Conservation (phyloP, 2,329 filamentous ascomycete genomes). For the Leptographium flavum region DNA sequence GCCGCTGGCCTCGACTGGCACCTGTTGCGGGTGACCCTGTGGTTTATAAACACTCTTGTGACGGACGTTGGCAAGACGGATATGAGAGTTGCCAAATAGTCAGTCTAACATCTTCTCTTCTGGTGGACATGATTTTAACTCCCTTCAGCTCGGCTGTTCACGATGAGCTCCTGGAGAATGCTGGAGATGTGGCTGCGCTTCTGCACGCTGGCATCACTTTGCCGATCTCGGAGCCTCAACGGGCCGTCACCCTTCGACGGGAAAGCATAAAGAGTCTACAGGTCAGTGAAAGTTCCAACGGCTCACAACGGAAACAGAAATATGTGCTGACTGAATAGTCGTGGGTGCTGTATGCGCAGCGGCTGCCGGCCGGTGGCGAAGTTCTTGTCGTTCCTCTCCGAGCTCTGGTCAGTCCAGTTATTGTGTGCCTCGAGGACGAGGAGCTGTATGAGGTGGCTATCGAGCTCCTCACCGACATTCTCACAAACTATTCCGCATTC, state of each 20-base stretch:
- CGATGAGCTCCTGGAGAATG: constrained; percentile 35
- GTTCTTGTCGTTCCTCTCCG: constrained; percentile 45
- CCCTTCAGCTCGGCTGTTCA: constrained; percentile 24
- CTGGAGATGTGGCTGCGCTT: constrained; percentile 32
- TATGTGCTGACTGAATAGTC: constrained; percentile 32
- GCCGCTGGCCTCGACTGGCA: constrained; percentile 30
- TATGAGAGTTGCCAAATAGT: constrained; percentile 42
- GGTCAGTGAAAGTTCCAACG: constrained; percentile 22
- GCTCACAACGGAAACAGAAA: neutral
- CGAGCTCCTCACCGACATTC: constrained; percentile 50
- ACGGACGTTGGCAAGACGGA: constrained; percentile 58
- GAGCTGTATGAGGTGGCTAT: constrained; percentile 44
- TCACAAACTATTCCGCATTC: constrained; percentile 51
- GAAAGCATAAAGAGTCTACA: constrained; percentile 49
- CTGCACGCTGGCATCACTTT: constrained; percentile 19
- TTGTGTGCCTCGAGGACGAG: constrained; percentile 45
- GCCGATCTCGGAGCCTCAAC: neutral
- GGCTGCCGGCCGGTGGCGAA: constrained; percentile 41
- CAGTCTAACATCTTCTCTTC: constrained; percentile 11
- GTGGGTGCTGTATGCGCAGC: constrained; percentile 63
- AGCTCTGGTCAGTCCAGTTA: constrained; percentile 42
- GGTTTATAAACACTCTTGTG: constrained; percentile 49
- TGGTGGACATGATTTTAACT: neutral
- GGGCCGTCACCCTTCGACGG: constrained; percentile 24
- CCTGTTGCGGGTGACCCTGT: constrained; percentile 43